Evolutionary conservation across 805 yeast species (phyloP).

Genomic region (Sungouiozyma ichnusensis): DNA sequence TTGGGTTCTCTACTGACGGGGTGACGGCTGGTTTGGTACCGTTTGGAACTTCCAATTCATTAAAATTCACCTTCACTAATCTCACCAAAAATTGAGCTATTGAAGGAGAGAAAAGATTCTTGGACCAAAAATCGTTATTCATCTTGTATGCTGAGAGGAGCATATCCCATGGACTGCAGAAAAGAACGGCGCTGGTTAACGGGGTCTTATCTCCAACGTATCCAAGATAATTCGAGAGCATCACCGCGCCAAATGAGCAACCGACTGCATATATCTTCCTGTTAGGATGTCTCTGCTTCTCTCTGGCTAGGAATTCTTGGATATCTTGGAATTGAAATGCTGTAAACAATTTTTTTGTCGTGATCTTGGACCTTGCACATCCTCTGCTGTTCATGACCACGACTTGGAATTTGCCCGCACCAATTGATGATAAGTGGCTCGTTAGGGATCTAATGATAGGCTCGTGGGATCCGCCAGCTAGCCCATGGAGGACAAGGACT

Average conservation of each 20-base stretch:
- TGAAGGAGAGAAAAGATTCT: slow-evolving; percentile 32
- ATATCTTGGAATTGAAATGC: slow-evolving; percentile 65
- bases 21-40: slow-evolving; percentile 9
- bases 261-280: slow-evolving; percentile 60
- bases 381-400: slow-evolving; percentile 64
- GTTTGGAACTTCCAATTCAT: slow-evolving; percentile 16
- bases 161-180: slow-evolving; percentile 71
- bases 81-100: slow-evolving; percentile 34
- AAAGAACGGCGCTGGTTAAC: slow-evolving; percentile 46
- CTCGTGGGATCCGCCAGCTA: slow-evolving; percentile 75
- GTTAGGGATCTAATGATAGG: slow-evolving; percentile 53
- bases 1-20: slow-evolving; percentile 13
- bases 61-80: slow-evolving; percentile 36
- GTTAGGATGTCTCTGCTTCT: slow-evolving; percentile 43
- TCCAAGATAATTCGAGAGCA: slow-evolving; percentile 57
- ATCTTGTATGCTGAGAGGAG: slow-evolving; percentile 41
- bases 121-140: slow-evolving; percentile 30
- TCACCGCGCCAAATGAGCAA: slow-evolving; percentile 62
- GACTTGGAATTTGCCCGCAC: slow-evolving; percentile 40
- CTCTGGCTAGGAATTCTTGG: slow-evolving; percentile 43
- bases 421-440: slow-evolving; percentile 32
- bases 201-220: slow-evolving; percentile 47
- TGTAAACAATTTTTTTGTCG: slow-evolving; percentile 56
- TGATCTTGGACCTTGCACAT: slow-evolving; percentile 62
- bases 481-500: slow-evolving; percentile 55